phyloP scores from a whole-genome alignment of 257 asterid genomes.

The Solanum appendiculatum region DNA sequence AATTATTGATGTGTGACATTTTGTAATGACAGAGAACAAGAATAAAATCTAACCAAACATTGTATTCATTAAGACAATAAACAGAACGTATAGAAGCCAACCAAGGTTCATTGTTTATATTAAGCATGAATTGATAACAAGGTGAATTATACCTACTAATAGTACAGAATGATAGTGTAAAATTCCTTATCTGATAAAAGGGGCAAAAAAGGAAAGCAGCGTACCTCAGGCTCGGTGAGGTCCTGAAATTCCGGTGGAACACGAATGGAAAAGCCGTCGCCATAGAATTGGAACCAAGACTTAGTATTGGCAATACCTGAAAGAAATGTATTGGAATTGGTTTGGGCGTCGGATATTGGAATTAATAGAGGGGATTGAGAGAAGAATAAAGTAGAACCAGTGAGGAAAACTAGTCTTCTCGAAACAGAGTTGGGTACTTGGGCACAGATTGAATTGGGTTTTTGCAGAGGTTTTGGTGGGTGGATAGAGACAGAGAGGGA shows the following conservation, averaged over 20 bases:
- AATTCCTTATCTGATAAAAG: background rate
- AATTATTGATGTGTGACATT: no score
- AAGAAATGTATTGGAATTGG: slow-evolving; percentile 34
- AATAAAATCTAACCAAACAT: background rate
- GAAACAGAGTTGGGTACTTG: slow-evolving; percentile 10
- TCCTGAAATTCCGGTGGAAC: slow-evolving; percentile 85
- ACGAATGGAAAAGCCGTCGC: slow-evolving; percentile 81
- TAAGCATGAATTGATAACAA: background rate
- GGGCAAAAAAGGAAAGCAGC: background rate
- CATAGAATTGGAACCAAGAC: slow-evolving; percentile 85
- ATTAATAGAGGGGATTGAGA: slow-evolving; percentile 13
- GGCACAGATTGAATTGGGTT: background rate
- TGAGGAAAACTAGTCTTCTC: slow-evolving; percentile 40
- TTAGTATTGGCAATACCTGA: slow-evolving; percentile 76
- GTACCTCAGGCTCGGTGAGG: slow-evolving; percentile 76
- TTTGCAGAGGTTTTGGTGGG: slow-evolving; percentile 21
- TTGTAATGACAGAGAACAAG: no score
- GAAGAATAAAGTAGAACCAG: slow-evolving; percentile 23
- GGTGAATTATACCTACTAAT: background rate
- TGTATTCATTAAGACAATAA: no score
- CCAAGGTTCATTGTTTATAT: background rate
- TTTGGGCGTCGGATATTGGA: slow-evolving; percentile 27
- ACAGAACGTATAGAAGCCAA: background rate
- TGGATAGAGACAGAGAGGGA: slow-evolving; percentile 13
- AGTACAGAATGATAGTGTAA: no score